Percentiles rank a stretch among this genome's conserved stretches.
Evolutionary conservation across 2,329 filamentous ascomycete genomes (phyloP).

Genomic region (Fusarium poae): DNA sequence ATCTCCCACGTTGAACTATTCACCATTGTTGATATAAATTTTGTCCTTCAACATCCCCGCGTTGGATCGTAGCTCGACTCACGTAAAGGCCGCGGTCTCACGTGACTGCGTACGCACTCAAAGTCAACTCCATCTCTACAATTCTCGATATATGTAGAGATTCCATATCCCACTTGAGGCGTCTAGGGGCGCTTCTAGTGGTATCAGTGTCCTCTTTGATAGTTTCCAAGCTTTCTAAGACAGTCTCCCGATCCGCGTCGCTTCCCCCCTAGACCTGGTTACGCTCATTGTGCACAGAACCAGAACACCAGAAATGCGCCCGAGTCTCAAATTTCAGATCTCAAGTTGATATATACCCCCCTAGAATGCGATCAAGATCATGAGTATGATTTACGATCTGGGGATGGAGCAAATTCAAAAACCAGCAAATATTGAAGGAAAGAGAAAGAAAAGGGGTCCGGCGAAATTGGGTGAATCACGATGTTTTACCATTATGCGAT

Average conservation of each 20-base stretch:
- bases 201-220: neutral
- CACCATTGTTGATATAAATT: conserved; percentile 15
- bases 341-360: neutral
- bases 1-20: neutral
- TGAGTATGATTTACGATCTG: too few relatives aligned
- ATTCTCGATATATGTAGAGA: conserved; percentile 8
- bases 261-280: conserved; percentile 8
- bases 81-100: conserved; percentile 38
- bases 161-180: conserved; percentile 17
- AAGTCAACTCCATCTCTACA: conserved; percentile 24
- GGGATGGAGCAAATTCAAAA: neutral
- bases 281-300: conserved; percentile 17
- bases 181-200: neutral
- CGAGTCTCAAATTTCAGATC: conserved; percentile 20
- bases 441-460: neutral
- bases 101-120: conserved; percentile 30
- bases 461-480: conserved; percentile 2
- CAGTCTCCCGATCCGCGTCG: conserved; percentile 16
- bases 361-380: neutral
- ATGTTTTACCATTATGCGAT: conserved; percentile 36
- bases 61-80: conserved; percentile 3
- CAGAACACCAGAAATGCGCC: conserved; percentile 21
- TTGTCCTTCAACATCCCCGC: conserved; percentile 11
- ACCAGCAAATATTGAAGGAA: neutral
- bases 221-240: conserved; percentile 29